Evolutionary conservation across 768 basidiomycete genomes (phyloP).

Genomic region (Cyclocybe cylindracea): DNA sequence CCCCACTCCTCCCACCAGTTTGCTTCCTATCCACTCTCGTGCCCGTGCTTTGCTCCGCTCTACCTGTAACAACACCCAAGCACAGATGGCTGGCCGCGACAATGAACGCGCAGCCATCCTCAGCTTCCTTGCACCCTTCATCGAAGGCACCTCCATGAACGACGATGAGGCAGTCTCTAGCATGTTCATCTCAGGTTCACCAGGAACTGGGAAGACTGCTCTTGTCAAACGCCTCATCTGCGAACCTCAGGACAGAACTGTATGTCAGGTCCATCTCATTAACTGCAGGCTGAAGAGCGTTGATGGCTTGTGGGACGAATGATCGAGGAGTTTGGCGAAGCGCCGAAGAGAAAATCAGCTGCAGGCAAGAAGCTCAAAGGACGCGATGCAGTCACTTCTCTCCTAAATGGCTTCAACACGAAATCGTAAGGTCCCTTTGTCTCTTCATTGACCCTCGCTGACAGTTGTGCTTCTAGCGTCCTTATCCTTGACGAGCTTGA

Average conservation of each 20-base stretch:
- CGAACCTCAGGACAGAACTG: constrained; percentile 33
- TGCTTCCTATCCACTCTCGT: constrained; percentile 54
- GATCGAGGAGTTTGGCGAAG: constrained; percentile 50
- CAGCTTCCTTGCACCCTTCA: constrained; percentile 60
- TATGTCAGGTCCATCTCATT: constrained; percentile 54
- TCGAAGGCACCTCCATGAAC: constrained; percentile 29
- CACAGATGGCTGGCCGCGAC: constrained; percentile 68
- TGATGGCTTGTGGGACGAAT: constrained; percentile 75
- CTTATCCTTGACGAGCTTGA: constrained; percentile 88
- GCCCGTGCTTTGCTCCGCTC: constrained; percentile 72
- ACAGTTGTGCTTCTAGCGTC: constrained; percentile 43
- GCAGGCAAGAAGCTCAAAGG: constrained; percentile 45
- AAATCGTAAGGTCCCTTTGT: constrained; percentile 50
- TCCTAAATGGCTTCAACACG: constrained; percentile 41
- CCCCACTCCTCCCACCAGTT: constrained; percentile 53
- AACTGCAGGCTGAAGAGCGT: constrained; percentile 81
- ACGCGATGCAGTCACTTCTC: constrained; percentile 45
- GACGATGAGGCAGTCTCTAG: constrained; percentile 37
- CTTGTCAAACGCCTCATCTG: constrained; percentile 69
- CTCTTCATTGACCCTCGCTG: constrained; percentile 13
- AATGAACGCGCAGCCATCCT: constrained; percentile 59
- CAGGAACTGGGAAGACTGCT: constrained; percentile 92
- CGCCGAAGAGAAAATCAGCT: constrained; percentile 34
- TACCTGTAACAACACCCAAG: constrained; percentile 56
- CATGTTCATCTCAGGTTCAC: constrained; percentile 90